phyloP scores from a whole-genome alignment of 2,329 filamentous ascomycete genomes.

The Aspergillus sp. region DNA sequence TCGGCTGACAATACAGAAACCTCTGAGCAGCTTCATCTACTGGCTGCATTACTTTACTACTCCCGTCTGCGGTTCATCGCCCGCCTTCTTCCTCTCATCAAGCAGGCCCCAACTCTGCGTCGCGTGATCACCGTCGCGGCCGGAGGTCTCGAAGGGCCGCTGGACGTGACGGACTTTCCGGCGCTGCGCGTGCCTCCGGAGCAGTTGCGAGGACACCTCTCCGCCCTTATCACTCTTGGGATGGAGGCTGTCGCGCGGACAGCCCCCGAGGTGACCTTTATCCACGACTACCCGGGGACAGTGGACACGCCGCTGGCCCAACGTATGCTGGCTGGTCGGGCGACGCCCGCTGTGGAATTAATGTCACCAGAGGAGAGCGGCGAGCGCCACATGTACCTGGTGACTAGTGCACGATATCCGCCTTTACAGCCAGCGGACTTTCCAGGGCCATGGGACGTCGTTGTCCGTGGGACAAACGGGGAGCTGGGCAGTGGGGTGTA shows the following conservation, averaged over 20 bases:
- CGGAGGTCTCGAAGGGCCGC: neutral
- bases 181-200: neutral
- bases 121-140: neutral
- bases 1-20: constrained; percentile 31
- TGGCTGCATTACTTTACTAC: constrained; percentile 56
- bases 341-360: neutral
- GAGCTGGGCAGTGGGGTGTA: neutral
- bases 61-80: constrained; percentile 56
- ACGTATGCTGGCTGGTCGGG: neutral
- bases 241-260: neutral
- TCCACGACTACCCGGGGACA: neutral
- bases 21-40: constrained; percentile 54
- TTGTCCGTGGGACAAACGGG: neutral
- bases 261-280: neutral
- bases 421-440: neutral
- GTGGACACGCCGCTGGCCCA: neutral
- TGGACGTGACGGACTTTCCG: neutral
- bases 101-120: constrained; percentile 12
- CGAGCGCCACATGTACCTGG: neutral
- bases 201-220: neutral
- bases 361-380: neutral
- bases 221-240: neutral
- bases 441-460: neutral
- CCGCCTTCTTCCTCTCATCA: constrained; percentile 58
- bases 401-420: neutral